phyloP scores from a whole-genome alignment of 1,284 basidiomycete species.

The Cutaneotrichosporon cyanovorans region DNA sequence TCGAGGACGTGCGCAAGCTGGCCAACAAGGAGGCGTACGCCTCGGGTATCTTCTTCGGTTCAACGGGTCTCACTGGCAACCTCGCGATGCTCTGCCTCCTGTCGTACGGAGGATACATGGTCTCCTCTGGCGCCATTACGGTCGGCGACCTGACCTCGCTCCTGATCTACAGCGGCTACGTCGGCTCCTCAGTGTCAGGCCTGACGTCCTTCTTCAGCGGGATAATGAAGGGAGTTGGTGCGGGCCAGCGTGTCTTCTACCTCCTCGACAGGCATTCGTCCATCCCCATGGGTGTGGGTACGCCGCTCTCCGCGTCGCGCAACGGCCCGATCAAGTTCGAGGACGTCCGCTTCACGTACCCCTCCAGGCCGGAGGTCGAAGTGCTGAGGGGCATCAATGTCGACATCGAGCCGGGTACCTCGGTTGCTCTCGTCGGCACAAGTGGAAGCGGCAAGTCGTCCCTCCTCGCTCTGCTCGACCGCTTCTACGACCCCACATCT shows the following conservation, averaged over 20 bases:
- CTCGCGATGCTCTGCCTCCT: slow-evolving; percentile 80
- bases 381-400: slow-evolving; percentile 73
- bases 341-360: slow-evolving; percentile 76
- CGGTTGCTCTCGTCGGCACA: slow-evolving; percentile 84
- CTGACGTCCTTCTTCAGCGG: slow-evolving; percentile 48
- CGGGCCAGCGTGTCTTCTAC: slow-evolving; percentile 86
- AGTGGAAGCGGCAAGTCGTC: slow-evolving; percentile 90
- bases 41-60: slow-evolving; percentile 85
- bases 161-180: slow-evolving; percentile 80
- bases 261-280: slow-evolving; percentile 72
- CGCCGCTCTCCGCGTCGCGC: slow-evolving; percentile 52
- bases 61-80: slow-evolving; percentile 91
- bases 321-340: slow-evolving; percentile 70
- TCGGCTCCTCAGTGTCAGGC: slow-evolving; percentile 46
- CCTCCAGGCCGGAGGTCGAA: slow-evolving; percentile 65
- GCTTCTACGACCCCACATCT: slow-evolving; percentile 84
- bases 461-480: slow-evolving; percentile 74
- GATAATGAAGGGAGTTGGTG: slow-evolving; percentile 58
- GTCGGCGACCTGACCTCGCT: slow-evolving; percentile 86
- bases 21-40: slow-evolving; percentile 84
- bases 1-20: slow-evolving; percentile 64
- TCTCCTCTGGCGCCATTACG: slow-evolving; percentile 75
- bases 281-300: slow-evolving; percentile 60
- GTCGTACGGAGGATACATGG: slow-evolving; percentile 88
- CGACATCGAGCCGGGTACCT: slow-evolving; percentile 70